These are phyloP conservation scores for Aquanectria penicillioides DNA, from an alignment of 2,329 filamentous ascomycete genomes.

Conservation along the genomic window DNA sequence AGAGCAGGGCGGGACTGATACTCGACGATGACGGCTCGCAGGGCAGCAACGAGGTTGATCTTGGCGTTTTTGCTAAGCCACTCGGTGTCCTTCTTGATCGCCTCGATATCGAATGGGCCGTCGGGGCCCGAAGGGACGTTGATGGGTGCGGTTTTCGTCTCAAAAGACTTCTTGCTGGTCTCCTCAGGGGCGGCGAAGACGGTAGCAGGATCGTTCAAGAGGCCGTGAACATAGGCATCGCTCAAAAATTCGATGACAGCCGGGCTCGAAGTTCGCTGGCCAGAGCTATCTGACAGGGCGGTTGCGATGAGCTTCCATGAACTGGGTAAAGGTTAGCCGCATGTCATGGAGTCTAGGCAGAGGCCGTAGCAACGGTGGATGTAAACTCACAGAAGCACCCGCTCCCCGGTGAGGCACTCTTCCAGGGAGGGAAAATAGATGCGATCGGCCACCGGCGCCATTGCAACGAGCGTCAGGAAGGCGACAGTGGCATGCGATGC, in stretches of 20 bases:
- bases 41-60: conserved; percentile 83
- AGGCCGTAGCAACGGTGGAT: conserved; percentile 17
- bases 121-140: conserved; percentile 77
- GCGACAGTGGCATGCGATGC: conserved; percentile 50
- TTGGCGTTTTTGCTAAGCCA: conserved; percentile 85
- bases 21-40: conserved; percentile 84
- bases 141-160: conserved; percentile 87
- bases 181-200: conserved; percentile 73
- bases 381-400: conserved; percentile 77
- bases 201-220: conserved; percentile 75
- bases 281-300: conserved; percentile 66
- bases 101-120: conserved; percentile 76
- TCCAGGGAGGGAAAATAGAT: conserved; percentile 87
- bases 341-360: conserved; percentile 23
- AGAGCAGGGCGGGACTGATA: conserved; percentile 82
- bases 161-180: conserved; percentile 76
- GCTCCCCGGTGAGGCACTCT: conserved; percentile 84
- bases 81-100: conserved; percentile 84
- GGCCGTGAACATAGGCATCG: conserved; percentile 72
- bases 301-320: conserved; percentile 71
- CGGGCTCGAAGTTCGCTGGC: conserved; percentile 61
- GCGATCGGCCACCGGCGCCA: conserved; percentile 76
- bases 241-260: conserved; percentile 75
- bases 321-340: conserved; percentile 50
- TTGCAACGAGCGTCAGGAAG: conserved; percentile 65